phyloP scores from a whole-genome alignment of 495 filamentous ascomycete species.

The Penicillium roqueforti region DNA sequence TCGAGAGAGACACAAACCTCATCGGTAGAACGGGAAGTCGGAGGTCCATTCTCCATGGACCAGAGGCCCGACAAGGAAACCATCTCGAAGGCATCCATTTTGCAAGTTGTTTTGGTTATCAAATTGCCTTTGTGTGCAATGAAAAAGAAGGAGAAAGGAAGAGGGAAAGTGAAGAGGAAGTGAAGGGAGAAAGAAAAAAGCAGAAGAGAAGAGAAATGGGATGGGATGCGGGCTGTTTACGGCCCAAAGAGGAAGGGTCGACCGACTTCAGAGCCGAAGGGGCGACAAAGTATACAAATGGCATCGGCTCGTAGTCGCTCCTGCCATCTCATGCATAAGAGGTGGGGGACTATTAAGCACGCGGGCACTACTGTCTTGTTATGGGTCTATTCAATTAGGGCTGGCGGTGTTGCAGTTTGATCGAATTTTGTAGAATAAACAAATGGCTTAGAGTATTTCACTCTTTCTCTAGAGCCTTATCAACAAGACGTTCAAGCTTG shows the following conservation, averaged over 20 bases:
- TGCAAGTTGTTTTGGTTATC: neutral
- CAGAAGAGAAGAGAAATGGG: neutral
- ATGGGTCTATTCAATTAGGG: neutral
- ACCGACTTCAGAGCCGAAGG: neutral
- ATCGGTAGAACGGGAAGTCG: neutral
- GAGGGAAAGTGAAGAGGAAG: neutral
- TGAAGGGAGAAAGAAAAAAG: neutral
- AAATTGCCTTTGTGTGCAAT: neutral
- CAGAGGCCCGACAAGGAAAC: neutral
- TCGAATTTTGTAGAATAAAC: neutral
- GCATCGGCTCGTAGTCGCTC: neutral
- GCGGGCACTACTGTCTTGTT: neutral
- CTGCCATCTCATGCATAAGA: neutral
- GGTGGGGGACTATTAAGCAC: neutral
- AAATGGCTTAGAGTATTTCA: neutral
- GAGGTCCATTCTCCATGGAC: neutral
- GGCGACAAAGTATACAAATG: neutral
- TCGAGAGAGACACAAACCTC: neutral
- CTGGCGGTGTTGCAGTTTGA: neutral
- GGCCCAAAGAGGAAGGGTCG: neutral
- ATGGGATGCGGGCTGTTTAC: neutral
- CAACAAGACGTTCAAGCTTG: slow-evolving; percentile 33
- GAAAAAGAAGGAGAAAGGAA: neutral
- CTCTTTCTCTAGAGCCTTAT: slow-evolving; percentile 24
- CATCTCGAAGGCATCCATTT: neutral